Conservation (phyloP, 2,329 filamentous ascomycete genomes). For the Nemania sp. region DNA sequence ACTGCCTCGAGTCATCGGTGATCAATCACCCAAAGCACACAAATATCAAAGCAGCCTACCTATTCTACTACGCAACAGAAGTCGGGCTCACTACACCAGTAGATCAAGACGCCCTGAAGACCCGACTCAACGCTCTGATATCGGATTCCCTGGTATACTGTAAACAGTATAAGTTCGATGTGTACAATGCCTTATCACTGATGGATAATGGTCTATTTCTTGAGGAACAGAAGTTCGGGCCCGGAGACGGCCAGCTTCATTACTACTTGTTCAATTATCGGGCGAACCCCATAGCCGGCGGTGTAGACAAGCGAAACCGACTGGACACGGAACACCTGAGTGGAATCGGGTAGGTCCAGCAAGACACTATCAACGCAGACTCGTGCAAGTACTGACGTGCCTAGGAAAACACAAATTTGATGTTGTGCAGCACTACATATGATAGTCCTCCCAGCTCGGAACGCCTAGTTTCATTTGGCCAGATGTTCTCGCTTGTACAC, state of each 20-base stretch:
- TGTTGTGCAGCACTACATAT: slow-evolving; percentile 8
- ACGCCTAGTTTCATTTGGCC: slow-evolving; percentile 1
- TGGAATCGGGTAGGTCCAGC: slow-evolving; percentile 84
- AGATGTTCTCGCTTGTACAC: slow-evolving; percentile 6
- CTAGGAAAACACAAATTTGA: slow-evolving; percentile 40
- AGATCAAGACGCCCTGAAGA: slow-evolving; percentile 65
- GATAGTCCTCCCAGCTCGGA: neutral
- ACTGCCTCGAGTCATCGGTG: slow-evolving; percentile 89
- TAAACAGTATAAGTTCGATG: slow-evolving; percentile 84
- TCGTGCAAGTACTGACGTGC: slow-evolving; percentile 27
- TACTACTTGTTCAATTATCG: slow-evolving; percentile 99
- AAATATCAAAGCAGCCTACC: slow-evolving; percentile 84
- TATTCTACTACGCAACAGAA: slow-evolving; percentile 96
- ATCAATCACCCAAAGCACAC: slow-evolving; percentile 80
- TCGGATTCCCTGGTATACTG: slow-evolving; percentile 86
- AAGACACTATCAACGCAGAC: slow-evolving; percentile 38
- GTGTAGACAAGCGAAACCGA: slow-evolving; percentile 77
- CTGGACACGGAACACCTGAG: slow-evolving; percentile 78
- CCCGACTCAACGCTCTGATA: slow-evolving; percentile 78
- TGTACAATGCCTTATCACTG: slow-evolving; percentile 92
- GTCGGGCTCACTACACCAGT: slow-evolving; percentile 65
- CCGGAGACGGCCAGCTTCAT: slow-evolving; percentile 91
- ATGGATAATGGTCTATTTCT: slow-evolving; percentile 95
- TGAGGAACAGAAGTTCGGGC: slow-evolving; percentile 90
- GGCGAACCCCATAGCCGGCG: slow-evolving; percentile 80